Percentiles rank a stretch among this genome's conserved stretches.
Conservation (phyloP, 176 grass and related monocot genomes). For the Lolium multiflorum region DNA sequence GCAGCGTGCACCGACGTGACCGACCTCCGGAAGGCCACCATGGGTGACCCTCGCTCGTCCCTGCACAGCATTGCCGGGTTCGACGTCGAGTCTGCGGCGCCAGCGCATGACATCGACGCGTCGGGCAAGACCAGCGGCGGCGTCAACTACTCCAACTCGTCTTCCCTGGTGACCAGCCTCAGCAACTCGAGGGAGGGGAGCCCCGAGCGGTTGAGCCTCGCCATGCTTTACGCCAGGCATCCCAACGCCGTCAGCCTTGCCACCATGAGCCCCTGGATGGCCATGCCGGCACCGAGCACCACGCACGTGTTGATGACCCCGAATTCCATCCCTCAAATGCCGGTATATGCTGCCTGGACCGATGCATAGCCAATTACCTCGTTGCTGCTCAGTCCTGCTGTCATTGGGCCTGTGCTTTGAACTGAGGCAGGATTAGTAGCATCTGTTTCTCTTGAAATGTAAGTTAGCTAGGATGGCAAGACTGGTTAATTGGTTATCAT, state of each 20-base stretch:
- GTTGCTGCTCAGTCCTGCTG: conserved; percentile 10
- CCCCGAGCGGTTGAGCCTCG: conserved; percentile 51
- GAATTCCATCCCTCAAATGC: conserved; percentile 47
- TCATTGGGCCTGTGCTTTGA: conserved; percentile 2
- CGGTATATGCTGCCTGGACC: conserved; percentile 78
- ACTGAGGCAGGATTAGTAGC: conserved; percentile 27
- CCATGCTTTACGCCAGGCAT: conserved; percentile 58
- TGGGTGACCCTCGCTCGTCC: conserved; percentile 35
- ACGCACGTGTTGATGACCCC: conserved; percentile 31
- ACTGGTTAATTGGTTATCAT: conserved; percentile 21
- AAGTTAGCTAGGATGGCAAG: neutral
- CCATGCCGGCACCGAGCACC: conserved; percentile 12
- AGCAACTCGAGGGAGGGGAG: conserved; percentile 81
- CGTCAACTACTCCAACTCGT: conserved; percentile 69
- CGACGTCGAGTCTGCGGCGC: conserved; percentile 9
- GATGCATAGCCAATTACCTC: conserved; percentile 44
- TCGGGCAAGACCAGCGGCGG: conserved; percentile 41
- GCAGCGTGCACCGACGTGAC: conserved; percentile 29
- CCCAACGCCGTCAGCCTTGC: conserved; percentile 14
- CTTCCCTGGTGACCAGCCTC: conserved; percentile 78
- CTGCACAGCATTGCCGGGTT: conserved; percentile 40
- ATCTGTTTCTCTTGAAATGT: conserved; percentile 8
- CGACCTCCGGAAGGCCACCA: conserved; percentile 22
- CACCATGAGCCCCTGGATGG: conserved; percentile 52
- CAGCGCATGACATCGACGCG: conserved; percentile 24